These are phyloP conservation scores for Fusarium veterinarium DNA, from an alignment of 2,329 filamentous ascomycete species.

Conservation along the genomic window DNA sequence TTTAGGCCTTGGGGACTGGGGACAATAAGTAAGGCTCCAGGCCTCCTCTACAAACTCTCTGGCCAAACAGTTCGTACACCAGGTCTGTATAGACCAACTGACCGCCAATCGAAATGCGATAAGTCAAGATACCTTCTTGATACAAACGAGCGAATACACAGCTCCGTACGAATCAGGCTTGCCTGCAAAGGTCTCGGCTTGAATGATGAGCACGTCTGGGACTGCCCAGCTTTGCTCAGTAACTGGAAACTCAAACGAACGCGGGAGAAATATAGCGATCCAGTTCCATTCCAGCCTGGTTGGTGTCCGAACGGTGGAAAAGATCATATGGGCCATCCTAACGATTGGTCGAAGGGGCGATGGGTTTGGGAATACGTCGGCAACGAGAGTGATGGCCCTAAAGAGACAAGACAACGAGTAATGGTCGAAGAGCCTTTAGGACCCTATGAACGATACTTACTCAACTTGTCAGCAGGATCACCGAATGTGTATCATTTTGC, in stretches of 20 bases:
- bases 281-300: slow-evolving; percentile 48
- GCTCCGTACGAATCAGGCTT: slow-evolving; percentile 64
- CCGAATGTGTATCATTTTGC: slow-evolving; percentile 59
- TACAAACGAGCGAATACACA: slow-evolving; percentile 67
- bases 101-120: slow-evolving; percentile 53
- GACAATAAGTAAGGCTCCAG: slow-evolving; percentile 54
- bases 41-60: slow-evolving; percentile 57
- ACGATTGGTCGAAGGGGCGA: slow-evolving; percentile 48
- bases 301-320: slow-evolving; percentile 48
- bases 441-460: slow-evolving; percentile 62
- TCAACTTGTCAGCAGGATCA: slow-evolving; percentile 57
- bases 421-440: slow-evolving; percentile 66
- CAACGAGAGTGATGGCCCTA: slow-evolving; percentile 54
- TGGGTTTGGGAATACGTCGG: slow-evolving; percentile 69
- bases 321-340: slow-evolving; percentile 36
- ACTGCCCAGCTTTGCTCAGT: slow-evolving; percentile 56
- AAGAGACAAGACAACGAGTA: slow-evolving; percentile 52
- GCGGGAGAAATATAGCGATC: slow-evolving; percentile 48
- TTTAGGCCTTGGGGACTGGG: slow-evolving; percentile 62
- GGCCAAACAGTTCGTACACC: slow-evolving; percentile 59
- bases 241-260: slow-evolving; percentile 58
- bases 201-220: slow-evolving; percentile 61
- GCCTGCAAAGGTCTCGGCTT: slow-evolving; percentile 62
- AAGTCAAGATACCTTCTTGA: slow-evolving; percentile 57
- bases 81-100: slow-evolving; percentile 59